Evolutionary conservation across 2,329 filamentous ascomycete species (phyloP), one percentile per base, ranked within the genome.

Genomic region (Ceratocystis huliohia): DNA sequence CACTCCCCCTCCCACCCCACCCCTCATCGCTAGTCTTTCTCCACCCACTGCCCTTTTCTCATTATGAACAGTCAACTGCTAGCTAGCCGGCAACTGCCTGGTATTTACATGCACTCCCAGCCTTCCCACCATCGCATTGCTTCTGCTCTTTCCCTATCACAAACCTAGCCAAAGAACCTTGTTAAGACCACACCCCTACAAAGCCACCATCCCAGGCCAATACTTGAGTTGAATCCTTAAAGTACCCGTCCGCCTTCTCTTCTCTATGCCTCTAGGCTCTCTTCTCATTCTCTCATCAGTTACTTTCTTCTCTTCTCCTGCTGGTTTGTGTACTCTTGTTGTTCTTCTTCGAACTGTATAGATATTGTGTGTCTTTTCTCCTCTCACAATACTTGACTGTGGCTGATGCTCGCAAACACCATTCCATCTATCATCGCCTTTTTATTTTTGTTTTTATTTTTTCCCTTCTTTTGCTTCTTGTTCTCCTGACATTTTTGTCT

Each of bases 241-340:
- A 57, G 53, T 57, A 57, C 25, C 53, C 53, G 53, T 33, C 53
- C 53, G 25, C 22, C 53, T 41, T 57, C 53, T 28, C 53, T 57
- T 22, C 59, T 41, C 37, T 41, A 41, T 41, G 10, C 13, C 59
- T 41, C n/a, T 17, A 22, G 22, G 5, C 44, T 62, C 59, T 62
- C 15, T 37, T 22, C 17, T 22, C 17, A 30, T 22, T 61, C 28
- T 22, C 13, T 62, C 59, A 45, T 30, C 28, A n/a, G 22, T 15
- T 33, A 3, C 44, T 15, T 20, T 10, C n/a, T 62, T 62, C 5
- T 62, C 20, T n/a, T 41, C 30, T 62, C 44, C 15, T 15, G 20
- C 22, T 33, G 45, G 28, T 20, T 22, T 45, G 33, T 45, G n/a
- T 10, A 20, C 33, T 41, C 33, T 33, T 33, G 10, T 25, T 22